Evolutionary conservation across 2,329 filamentous ascomycete species (phyloP).

Genomic region (Colletotrichum incanum): DNA sequence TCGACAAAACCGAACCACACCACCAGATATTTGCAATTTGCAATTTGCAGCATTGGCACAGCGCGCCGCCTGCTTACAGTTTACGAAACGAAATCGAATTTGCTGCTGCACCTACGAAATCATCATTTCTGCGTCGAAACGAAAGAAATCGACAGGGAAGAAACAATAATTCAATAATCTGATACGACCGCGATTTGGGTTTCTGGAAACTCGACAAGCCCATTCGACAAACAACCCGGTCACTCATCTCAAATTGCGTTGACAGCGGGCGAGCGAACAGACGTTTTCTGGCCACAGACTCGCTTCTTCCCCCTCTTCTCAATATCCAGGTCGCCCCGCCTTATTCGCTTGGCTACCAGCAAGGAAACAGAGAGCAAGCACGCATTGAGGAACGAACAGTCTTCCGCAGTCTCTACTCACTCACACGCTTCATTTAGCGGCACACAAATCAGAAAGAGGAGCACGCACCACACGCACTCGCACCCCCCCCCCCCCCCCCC

Average conservation of each 20-base stretch:
- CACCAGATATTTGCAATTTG: slow-evolving; percentile 33
- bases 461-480: slow-evolving; percentile 21
- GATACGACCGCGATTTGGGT: slow-evolving; percentile 38
- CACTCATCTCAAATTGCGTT: slow-evolving; percentile 40
- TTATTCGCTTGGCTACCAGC: slow-evolving; percentile 31
- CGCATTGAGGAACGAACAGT: slow-evolving; percentile 24
- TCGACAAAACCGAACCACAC: slow-evolving; percentile 31
- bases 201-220: slow-evolving; percentile 31
- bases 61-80: slow-evolving; percentile 15
- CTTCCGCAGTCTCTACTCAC: not conserved
- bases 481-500: slow-evolving; percentile 10
- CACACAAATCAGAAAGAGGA: slow-evolving; percentile 36
- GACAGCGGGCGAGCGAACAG: slow-evolving; percentile 39
- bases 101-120: not conserved
- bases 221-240: slow-evolving; percentile 42
- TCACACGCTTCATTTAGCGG: slow-evolving; percentile 7
- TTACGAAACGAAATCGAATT: slow-evolving; percentile 20
- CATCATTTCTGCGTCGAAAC: slow-evolving; percentile 3
- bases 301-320: slow-evolving; percentile 20
- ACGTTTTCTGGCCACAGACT: slow-evolving; percentile 25
- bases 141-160: slow-evolving; percentile 33
- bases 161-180: slow-evolving; percentile 41
- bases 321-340: slow-evolving; percentile 32
- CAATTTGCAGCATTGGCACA: slow-evolving; percentile 21
- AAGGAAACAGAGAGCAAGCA: slow-evolving; percentile 18